phyloP scores from a whole-genome alignment of 2,329 filamentous ascomycete species.

The Monilinia fructicola region DNA sequence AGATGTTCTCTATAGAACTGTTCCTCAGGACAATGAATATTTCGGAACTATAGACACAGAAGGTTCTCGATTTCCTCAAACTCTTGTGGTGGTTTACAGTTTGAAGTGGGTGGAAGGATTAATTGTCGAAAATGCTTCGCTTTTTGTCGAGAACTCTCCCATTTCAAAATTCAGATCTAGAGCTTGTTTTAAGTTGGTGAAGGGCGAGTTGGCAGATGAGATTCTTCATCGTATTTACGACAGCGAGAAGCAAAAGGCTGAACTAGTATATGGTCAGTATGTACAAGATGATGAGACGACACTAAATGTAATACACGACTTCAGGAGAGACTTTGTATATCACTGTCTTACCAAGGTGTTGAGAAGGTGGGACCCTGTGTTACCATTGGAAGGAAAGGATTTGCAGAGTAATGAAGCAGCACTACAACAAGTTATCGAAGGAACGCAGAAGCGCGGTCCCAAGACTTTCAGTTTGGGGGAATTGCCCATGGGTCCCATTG shows the following conservation, averaged over 20 bases:
- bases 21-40: background rate
- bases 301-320: background rate
- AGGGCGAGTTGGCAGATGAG: background rate
- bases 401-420: background rate
- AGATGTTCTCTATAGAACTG: too few species aligned
- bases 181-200: background rate
- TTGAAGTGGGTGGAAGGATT: background rate
- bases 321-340: background rate
- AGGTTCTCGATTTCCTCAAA: background rate
- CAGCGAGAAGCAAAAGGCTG: background rate
- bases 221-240: background rate
- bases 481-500: too few species aligned
- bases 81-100: background rate
- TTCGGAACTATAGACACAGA: too few species aligned
- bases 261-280: background rate
- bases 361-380: background rate
- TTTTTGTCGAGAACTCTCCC: background rate
- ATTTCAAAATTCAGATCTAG: background rate
- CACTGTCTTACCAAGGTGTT: background rate
- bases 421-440: background rate
- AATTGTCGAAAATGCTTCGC: too few species aligned
- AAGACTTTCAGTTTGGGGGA: too few species aligned
- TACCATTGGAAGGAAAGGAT: background rate
- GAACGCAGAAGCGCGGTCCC: background rate
- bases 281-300: background rate